These are phyloP conservation scores for Magnusiomyces paraingens DNA, from an alignment of 1,139 yeast genomes.

Conservation along the genomic window DNA sequence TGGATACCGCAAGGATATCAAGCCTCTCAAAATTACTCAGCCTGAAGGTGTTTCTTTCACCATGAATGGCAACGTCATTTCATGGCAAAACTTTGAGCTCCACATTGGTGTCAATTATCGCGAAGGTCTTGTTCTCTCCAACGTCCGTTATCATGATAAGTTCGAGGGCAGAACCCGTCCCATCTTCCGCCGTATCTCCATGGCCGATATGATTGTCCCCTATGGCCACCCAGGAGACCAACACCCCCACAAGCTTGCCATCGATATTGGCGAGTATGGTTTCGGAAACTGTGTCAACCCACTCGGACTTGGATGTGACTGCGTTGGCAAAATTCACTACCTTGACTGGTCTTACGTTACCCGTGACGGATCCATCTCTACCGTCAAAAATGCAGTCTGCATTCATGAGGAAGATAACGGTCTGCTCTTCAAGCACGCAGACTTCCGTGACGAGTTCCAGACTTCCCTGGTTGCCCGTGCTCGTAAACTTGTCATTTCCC, in stretches of 20 bases:
- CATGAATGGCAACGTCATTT: constrained; percentile 60
- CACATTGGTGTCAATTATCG: constrained; percentile 81
- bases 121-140: constrained; percentile 76
- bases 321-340: constrained; percentile 79
- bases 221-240: constrained; percentile 76
- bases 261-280: constrained; percentile 83
- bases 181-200: constrained; percentile 68
- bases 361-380: constrained; percentile 59
- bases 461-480: constrained; percentile 73
- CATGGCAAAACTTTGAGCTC: constrained; percentile 70
- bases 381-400: constrained; percentile 71
- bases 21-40: constrained; percentile 63
- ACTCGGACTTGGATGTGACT: constrained; percentile 70
- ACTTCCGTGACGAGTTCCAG: constrained; percentile 72
- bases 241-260: constrained; percentile 78
- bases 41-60: constrained; percentile 78
- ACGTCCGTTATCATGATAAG: constrained; percentile 65
- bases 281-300: constrained; percentile 83
- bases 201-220: constrained; percentile 80
- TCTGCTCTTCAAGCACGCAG: constrained; percentile 70
- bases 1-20: constrained; percentile 53
- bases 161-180: constrained; percentile 53
- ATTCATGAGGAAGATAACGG: constrained; percentile 86
- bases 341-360: constrained; percentile 68
- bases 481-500: constrained; percentile 64